Base-by-base conservation (phyloP, 2,329 filamentous ascomycete species). In the Xylariaceae sp. region DNA sequence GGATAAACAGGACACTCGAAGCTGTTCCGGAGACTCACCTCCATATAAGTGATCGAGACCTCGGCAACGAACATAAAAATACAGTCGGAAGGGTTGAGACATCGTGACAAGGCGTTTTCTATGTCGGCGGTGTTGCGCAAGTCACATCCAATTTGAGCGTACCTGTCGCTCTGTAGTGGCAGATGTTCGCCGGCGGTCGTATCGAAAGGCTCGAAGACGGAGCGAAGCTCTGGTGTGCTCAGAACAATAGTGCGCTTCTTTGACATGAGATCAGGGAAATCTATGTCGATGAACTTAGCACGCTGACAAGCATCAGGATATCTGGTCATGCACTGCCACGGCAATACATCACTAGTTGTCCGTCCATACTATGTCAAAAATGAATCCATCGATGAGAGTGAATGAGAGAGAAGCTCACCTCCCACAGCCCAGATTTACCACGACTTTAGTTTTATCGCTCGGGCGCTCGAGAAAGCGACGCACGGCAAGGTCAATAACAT, bases 11-110 rank as follows among this genome's bases (percentile, higher is more conserved):
- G 39, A 11, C 2, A 29, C 11, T 2, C 4, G 5, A 31, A 12
- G n/a, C 4, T 39, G 8, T 34, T 12, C 3, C 5, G 4, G 12
- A 43, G 19, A 41, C 51, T 53, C 47, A 60, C 57, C 55, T 90
- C 84, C 89, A 96, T 95, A 65, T 95, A 95, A 0, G 90, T 94
- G 41, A 95, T 82, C 3, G 91, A 95, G 11, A 96, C 91, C 71
- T 97, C 92, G 0, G 91, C 91, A 30, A 91, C 80, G 64, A 94
- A 95, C 29, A 96, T 74, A 2, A 96, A 79, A 2, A 79, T 76
- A 55, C 80, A 83, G 6, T 80, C 73, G 1, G 77, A 67, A 12
- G 86, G 67, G 40, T 85, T 74, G 2, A 89, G 67, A 44, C 86
- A 76, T 8, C 72, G 72, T 19, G 77, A 76, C 29, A 96, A 72